Evolutionary conservation across 2,329 filamentous ascomycete genomes (phyloP), one percentile per base, ranked within the genome.

Genomic region (Colletotrichum salicis): DNA sequence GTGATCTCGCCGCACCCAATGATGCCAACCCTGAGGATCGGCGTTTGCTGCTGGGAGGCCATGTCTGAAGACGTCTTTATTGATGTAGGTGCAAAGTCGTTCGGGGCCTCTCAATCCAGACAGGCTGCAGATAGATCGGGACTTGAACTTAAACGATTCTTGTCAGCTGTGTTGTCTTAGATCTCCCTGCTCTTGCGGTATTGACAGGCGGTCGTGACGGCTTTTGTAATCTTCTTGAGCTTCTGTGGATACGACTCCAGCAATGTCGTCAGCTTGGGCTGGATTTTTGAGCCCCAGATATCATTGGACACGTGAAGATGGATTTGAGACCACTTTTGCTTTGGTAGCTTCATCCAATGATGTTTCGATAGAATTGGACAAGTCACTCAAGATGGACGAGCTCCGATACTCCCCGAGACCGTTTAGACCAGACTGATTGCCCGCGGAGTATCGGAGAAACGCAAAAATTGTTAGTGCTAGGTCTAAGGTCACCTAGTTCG

Each of bases 1-100:
- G 82, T 80, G 52, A 88, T 80, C 74, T 88, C 83, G 29, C 87
- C 86, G 59, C 84, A 84, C 6, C 86, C 86, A 41, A 86, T 81
- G 58, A 86, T 77, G 57, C 84, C 84, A 10, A 86, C 81, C n/a
- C 73, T 71, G 27, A 80, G 69, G 37, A 76, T 62, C 1, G 5
- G 62, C 52, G 59, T 29, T 58, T 67, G 35, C 27, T 62, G 69
- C 27, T 48, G 35, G 1, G 45, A 8, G 27, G 65, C 13, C 59
- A 72, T 72, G 37, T 10, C 19, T 33, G 1, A 2, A 13, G 15
- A 48, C 3, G 11, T 22, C 27, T 1, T 31, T 31, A 13, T n/a
- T 45, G 33, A 31, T 52, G 8, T n/a, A 37, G 12, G 12, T 5
- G 45, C 29, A 27, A 27, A 27, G 37, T 15, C 6, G 37, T 11